Conservation (phyloP, 805 yeast genomes). For the Cyberlindnera saturnus region DNA sequence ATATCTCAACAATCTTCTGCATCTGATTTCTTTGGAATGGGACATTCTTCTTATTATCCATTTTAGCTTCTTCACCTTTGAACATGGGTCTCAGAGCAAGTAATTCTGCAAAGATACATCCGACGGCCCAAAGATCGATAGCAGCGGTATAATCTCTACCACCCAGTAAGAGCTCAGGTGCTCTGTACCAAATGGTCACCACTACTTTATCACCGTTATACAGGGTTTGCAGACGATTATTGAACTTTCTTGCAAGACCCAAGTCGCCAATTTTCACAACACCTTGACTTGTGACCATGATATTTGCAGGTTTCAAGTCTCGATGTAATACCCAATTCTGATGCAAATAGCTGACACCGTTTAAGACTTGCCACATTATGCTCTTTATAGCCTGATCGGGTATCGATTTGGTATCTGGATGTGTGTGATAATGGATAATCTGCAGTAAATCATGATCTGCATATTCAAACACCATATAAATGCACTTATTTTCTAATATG, state of each 20-base stretch:
- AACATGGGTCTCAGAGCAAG: constrained; percentile 86
- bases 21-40: constrained; percentile 94
- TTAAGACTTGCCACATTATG: constrained; percentile 85
- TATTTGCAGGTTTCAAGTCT: constrained; percentile 95
- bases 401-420: constrained; percentile 54
- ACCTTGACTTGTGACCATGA: constrained; percentile 88
- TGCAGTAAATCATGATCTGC: constrained; percentile 95
- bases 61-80: constrained; percentile 96
- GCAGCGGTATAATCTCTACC: constrained; percentile 91
- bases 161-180: constrained; percentile 87
- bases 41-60: constrained; percentile 86
- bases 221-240: constrained; percentile 78
- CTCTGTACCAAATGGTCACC: constrained; percentile 95
- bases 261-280: constrained; percentile 94
- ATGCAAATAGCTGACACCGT: constrained; percentile 87
- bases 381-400: constrained; percentile 78
- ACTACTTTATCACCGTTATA: constrained; percentile 94
- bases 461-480: constrained; percentile 92
- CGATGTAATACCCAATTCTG: constrained; percentile 96
- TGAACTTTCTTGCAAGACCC: constrained; percentile 85
- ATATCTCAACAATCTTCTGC: constrained; percentile 83
- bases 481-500: constrained; percentile 79
- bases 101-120: constrained; percentile 89
- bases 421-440: constrained; percentile 90
- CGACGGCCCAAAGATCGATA: constrained; percentile 92